phyloP scores from a whole-genome alignment of 2,329 filamentous ascomycete species.

The Trichophaea hybrida region DNA sequence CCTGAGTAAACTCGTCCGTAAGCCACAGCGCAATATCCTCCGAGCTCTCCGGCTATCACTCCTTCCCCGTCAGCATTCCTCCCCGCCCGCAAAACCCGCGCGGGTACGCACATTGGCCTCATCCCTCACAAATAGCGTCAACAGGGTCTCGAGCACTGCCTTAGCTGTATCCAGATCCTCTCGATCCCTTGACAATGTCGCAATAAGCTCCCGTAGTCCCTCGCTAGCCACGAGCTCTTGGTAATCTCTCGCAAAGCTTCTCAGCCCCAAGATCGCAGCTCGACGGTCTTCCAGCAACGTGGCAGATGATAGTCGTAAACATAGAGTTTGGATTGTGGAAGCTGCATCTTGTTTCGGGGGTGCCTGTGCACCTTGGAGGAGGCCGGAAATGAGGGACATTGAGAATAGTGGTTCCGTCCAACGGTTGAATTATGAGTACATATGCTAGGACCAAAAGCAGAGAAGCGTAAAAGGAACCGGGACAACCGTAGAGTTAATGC shows the following conservation, averaged over 20 bases:
- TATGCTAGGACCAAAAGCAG: neutral
- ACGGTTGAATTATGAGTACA: no score
- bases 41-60: constrained; percentile 64
- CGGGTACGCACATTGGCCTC: constrained; percentile 40
- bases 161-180: constrained; percentile 96
- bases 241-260: constrained; percentile 93
- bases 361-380: constrained; percentile 50
- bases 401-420: neutral
- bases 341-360: constrained; percentile 92
- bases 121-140: constrained; percentile 75
- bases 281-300: constrained; percentile 89
- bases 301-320: constrained; percentile 71
- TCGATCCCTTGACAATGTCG: constrained; percentile 68
- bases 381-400: constrained; percentile 31
- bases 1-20: constrained; percentile 93
- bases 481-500: neutral
- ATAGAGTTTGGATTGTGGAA: constrained; percentile 83
- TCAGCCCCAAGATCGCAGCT: constrained; percentile 77
- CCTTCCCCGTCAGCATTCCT: constrained; percentile 4
- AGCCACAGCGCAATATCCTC: constrained; percentile 94
- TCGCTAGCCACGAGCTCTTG: constrained; percentile 91
- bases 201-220: constrained; percentile 76
- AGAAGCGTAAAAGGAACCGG: neutral
- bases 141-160: constrained; percentile 80
- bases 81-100: neutral